A percentile compares a stretch with the other conserved stretches of the same genome.
phyloP scores from a whole-genome alignment of 768 basidiomycete species.

The Saitozyma podzolica region DNA sequence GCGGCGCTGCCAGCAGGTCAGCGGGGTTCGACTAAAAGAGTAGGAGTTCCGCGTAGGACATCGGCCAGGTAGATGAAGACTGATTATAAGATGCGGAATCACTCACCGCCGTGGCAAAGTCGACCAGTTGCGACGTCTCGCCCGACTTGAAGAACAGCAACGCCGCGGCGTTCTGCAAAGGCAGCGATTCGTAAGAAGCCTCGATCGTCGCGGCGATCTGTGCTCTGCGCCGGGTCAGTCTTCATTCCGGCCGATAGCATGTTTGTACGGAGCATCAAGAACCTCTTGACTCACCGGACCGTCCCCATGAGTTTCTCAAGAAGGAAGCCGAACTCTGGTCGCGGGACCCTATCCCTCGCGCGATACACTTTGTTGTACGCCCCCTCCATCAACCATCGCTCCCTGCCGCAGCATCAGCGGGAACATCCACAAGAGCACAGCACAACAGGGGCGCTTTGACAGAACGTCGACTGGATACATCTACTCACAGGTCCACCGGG shows the following conservation, averaged over 20 bases:
- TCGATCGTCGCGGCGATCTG: slow-evolving; percentile 98
- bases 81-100: not conserved
- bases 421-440: not conserved
- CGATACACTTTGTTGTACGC: slow-evolving; percentile 98
- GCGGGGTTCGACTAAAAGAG: not conserved
- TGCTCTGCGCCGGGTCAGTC: slow-evolving; percentile 61
- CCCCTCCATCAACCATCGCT: slow-evolving; percentile 98
- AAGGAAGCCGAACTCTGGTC: slow-evolving; percentile 92
- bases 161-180: slow-evolving; percentile 83
- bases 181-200: slow-evolving; percentile 85
- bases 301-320: slow-evolving; percentile 91
- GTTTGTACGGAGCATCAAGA: not conserved
- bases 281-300: slow-evolving; percentile 65
- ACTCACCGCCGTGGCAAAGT: slow-evolving; percentile 76
- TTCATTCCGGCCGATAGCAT: not conserved
- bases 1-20: slow-evolving; percentile 62
- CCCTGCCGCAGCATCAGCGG: slow-evolving; percentile 52
- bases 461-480: not conserved
- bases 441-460: not conserved
- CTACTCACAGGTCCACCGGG: slow-evolving; percentile 48
- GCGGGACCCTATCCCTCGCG: slow-evolving; percentile 85
- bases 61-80: not conserved
- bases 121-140: slow-evolving; percentile 62
- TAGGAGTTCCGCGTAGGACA: not conserved
- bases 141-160: slow-evolving; percentile 86